Evolutionary conservation across 179 eudicot genomes (phyloP).

Genomic region (Drosera spatulata): DNA sequence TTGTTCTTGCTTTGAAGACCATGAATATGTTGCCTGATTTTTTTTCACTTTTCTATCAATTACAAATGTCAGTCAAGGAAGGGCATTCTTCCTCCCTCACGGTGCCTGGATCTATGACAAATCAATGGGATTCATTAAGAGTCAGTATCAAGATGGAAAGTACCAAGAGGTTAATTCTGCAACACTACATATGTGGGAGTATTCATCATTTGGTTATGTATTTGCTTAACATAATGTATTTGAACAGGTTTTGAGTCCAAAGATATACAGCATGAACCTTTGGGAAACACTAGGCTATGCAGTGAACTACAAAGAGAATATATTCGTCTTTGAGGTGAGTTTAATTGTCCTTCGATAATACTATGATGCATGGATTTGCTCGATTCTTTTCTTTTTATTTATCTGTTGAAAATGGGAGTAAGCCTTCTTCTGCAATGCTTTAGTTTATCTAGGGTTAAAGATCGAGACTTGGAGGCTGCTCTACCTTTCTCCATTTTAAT

Average conservation of each 20-base stretch:
- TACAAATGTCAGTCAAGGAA: slow-evolving; percentile 66
- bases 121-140: slow-evolving; percentile 61
- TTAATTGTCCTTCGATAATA: not conserved
- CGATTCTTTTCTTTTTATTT: too few relatives aligned
- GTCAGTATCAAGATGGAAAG: slow-evolving; percentile 69
- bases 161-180: slow-evolving; percentile 56
- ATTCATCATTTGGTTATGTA: not conserved
- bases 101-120: slow-evolving; percentile 84
- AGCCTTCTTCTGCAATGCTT: too few relatives aligned
- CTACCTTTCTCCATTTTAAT: too few relatives aligned
- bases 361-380: not conserved
- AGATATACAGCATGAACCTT: slow-evolving; percentile 87
- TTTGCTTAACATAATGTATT: slow-evolving; percentile 1
- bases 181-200: not conserved
- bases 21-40: too few relatives aligned
- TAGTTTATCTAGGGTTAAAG: too few relatives aligned
- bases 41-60: too few relatives aligned
- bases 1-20: slow-evolving; percentile 5
- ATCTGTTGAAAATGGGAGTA: too few relatives aligned
- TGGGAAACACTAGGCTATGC: slow-evolving; percentile 98
- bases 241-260: slow-evolving; percentile 79
- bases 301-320: slow-evolving; percentile 87
- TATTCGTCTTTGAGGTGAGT: slow-evolving; percentile 90
- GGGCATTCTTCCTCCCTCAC: slow-evolving; percentile 85
- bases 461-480: too few relatives aligned